Base-by-base conservation (phyloP, 2,329 filamentous ascomycete genomes). In the Verruconis gallopava region DNA sequence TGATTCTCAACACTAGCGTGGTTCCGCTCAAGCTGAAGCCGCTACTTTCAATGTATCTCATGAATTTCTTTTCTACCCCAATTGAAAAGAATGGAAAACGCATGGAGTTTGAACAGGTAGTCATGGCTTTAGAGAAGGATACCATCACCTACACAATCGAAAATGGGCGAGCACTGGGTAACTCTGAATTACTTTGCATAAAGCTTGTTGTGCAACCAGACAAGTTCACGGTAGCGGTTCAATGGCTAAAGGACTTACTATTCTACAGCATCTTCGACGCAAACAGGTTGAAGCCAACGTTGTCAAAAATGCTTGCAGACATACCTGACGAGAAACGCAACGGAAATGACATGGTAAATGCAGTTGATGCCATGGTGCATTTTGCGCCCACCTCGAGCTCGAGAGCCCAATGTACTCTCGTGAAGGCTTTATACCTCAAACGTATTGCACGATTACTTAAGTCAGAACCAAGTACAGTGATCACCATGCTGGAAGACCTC, bases 61-160 rank as follows among this genome's bases (percentile, higher is more conserved):
- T 88, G 55, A 91, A 89, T 55, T 94, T 96, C 66, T 98, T 96
- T 69, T 89, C 85, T 55, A 85, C 86, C 0, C 91, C 89, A 2
- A 79, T 98, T 46, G 70, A 72, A 52, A 77, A 79, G 21, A 72
- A 86, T 51, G 86, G 84, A 34, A 71, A 85, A 55, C 74, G 73
- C 18, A 66, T 98, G 21, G 78, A 81, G 37, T 98, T 96, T 52
- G 91, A 96, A 57, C 76, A 94, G 47, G 84, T 96, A 3, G 86
- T 96, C 35, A 84, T 85, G 55, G 79, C 88, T 55, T 71, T 98
- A 3, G 91, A 98, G 60, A 77, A 81, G 54, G 88, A 96, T 51
- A 96, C 91, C 0, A 79, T 96, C 44, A 79, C 77, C 49, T 96
- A 94, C 59, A 68, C 66, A 1, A 76, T 95, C 49, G 76, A 78